phyloP scores from a whole-genome alignment of 345 rosid genomes.

The Kandelia obovata region DNA sequence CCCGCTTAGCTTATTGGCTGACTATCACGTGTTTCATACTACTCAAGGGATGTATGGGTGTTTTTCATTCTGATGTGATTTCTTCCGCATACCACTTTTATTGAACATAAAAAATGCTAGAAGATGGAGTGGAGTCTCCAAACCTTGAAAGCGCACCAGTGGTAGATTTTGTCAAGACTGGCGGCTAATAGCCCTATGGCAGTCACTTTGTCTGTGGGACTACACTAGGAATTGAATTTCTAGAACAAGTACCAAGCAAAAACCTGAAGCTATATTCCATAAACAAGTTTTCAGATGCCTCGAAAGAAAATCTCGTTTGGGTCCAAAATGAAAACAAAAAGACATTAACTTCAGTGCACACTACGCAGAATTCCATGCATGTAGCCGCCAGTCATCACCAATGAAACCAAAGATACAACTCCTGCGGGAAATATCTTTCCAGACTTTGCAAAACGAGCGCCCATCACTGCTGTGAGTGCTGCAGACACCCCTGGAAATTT shows the following conservation, averaged over 20 bases:
- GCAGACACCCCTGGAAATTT: constrained; percentile 58
- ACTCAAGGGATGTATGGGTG: not conserved
- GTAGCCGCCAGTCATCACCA: constrained; percentile 85
- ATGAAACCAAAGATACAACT: constrained; percentile 68
- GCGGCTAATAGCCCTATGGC: too few relatives aligned
- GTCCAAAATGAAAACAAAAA: not conserved
- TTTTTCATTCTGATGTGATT: too few relatives aligned
- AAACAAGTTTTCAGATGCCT: not conserved
- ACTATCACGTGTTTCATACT: not conserved
- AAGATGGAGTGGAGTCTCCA: too few relatives aligned
- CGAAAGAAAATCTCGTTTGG: too few relatives aligned
- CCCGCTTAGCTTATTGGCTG: not conserved
- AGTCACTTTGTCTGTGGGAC: too few relatives aligned
- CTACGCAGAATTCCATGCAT: constrained; percentile 70
- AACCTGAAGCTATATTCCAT: not conserved
- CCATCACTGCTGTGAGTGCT: constrained; percentile 73
- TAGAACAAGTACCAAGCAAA: too few relatives aligned
- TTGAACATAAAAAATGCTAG: too few relatives aligned
- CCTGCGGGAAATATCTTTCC: constrained; percentile 83
- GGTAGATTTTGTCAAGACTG: too few relatives aligned
- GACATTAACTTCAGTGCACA: constrained; percentile 20
- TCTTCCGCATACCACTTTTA: too few relatives aligned
- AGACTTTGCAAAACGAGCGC: constrained; percentile 70
- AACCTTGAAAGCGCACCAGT: too few relatives aligned
- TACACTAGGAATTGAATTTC: too few relatives aligned